Percentiles rank a stretch among this genome's conserved stretches.
Conservation (phyloP, 2,329 filamentous ascomycete species). For the Aspergillus sp. region DNA sequence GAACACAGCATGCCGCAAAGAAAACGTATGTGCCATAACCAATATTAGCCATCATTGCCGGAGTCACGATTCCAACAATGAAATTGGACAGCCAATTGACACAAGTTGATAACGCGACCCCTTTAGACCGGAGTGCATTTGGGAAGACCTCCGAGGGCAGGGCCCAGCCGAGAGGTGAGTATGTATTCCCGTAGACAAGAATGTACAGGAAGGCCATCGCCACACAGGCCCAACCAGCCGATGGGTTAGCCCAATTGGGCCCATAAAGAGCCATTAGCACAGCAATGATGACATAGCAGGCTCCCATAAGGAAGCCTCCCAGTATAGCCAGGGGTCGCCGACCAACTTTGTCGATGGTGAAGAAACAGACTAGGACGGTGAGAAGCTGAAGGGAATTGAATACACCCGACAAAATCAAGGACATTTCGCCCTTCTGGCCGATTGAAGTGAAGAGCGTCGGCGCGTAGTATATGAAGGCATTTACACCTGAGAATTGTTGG, state of each 20-base stretch:
- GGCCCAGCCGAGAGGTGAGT: slow-evolving; percentile 40
- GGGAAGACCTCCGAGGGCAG: slow-evolving; percentile 42
- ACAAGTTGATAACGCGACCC: slow-evolving; percentile 37
- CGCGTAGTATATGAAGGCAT: slow-evolving; percentile 53
- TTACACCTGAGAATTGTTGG: slow-evolving; percentile 47
- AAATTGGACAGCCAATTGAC: slow-evolving; percentile 45
- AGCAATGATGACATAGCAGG: neutral
- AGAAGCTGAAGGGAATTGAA: slow-evolving; percentile 58
- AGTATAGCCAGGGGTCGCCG: slow-evolving; percentile 62
- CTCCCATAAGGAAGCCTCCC: slow-evolving; percentile 51
- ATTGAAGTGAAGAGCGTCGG: slow-evolving; percentile 44
- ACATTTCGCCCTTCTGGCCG: slow-evolving; percentile 49
- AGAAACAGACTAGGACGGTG: slow-evolving; percentile 59
- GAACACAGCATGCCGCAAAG: slow-evolving; percentile 54
- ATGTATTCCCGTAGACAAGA: slow-evolving; percentile 62
- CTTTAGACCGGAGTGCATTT: slow-evolving; percentile 36
- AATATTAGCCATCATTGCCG: slow-evolving; percentile 60
- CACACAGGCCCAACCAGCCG: neutral
- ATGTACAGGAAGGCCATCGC: slow-evolving; percentile 58
- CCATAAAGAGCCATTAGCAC: neutral
- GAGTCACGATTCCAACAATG: slow-evolving; percentile 60
- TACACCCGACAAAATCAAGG: slow-evolving; percentile 62
- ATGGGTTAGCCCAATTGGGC: neutral
- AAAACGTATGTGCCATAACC: slow-evolving; percentile 55
- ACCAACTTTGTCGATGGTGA: slow-evolving; percentile 24